Conservation (phyloP, 169 alveolate genomes). For the Cyclospora cayetanensis region DNA sequence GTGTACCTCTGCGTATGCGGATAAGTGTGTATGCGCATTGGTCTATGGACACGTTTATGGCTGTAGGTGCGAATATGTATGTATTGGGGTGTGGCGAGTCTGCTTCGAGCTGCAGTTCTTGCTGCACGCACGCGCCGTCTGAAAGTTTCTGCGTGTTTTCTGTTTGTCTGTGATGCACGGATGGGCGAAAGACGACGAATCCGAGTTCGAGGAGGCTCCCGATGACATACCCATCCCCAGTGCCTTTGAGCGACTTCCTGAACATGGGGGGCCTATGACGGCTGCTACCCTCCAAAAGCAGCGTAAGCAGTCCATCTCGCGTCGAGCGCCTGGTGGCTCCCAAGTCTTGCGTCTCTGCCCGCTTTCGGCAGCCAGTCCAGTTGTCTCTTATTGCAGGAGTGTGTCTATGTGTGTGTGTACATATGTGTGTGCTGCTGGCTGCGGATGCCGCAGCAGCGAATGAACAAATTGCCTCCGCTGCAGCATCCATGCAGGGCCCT, state of each 20-base stretch:
- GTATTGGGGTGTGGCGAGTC: too few species aligned
- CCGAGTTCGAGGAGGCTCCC: background rate
- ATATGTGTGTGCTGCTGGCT: background rate
- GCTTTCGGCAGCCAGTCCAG: background rate
- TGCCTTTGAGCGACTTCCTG: background rate
- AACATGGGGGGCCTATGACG: too few species aligned
- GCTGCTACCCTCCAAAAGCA: too few species aligned
- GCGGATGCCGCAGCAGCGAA: background rate
- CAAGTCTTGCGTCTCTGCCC: background rate
- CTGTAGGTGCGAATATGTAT: too few species aligned
- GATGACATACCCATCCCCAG: constrained; percentile 9
- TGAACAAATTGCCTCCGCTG: background rate
- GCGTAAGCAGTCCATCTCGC: too few species aligned
- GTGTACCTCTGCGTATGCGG: too few species aligned
- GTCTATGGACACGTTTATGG: too few species aligned
- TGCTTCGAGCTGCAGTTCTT: too few species aligned
- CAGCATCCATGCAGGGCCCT: background rate
- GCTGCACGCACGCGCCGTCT: too few species aligned
- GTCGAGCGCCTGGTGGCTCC: background rate
- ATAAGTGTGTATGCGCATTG: too few species aligned
- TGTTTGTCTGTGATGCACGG: too few species aligned
- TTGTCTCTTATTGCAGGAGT: background rate
- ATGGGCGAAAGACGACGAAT: constrained; percentile 17
- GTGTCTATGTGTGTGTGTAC: background rate
- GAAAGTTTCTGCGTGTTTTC: too few species aligned